A percentile compares a stretch with the other conserved stretches of the same genome.
These are phyloP conservation scores for Cicer judaicum DNA, from an alignment of 306 rosid species.

Conservation along the genomic window DNA sequence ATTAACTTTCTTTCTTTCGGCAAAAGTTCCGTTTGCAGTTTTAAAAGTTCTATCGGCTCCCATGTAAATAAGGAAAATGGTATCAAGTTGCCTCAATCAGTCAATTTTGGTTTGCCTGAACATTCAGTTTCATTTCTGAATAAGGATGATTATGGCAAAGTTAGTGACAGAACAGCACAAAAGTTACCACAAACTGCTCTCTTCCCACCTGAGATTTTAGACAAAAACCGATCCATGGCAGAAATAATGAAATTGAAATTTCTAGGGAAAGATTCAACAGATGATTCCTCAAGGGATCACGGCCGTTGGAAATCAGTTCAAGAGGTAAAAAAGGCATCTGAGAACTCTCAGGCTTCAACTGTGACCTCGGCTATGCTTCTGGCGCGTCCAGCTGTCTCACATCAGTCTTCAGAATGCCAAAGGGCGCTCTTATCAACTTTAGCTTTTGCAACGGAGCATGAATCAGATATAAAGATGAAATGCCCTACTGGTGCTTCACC, in stretches of 20 bases:
- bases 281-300: constrained; percentile 40
- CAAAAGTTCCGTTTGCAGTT: constrained; percentile 49
- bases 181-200: constrained; percentile 40
- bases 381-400: constrained; percentile 46
- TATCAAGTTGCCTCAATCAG: constrained; percentile 31
- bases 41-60: constrained; percentile 46
- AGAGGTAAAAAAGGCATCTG: constrained; percentile 41
- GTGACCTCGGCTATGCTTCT: constrained; percentile 43
- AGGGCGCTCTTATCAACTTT: constrained; percentile 67
- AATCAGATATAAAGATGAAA: constrained; percentile 55
- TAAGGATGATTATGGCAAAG: constrained; percentile 39
- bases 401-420: constrained; percentile 56
- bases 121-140: constrained; percentile 25
- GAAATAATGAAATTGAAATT: constrained; percentile 45
- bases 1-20: constrained; percentile 75
- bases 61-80: constrained; percentile 38
- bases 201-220: constrained; percentile 41
- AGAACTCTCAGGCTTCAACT: constrained; percentile 46
- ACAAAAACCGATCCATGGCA: constrained; percentile 44
- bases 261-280: constrained; percentile 45
- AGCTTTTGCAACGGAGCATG: constrained; percentile 76
- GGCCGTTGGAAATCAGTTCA: constrained; percentile 40
- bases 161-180: constrained; percentile 41
- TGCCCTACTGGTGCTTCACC: constrained; percentile 27
- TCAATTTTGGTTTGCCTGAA: constrained; percentile 39